phyloP scores from a whole-genome alignment of 2,329 filamentous ascomycete genomes.

The Aschersonia sp. region DNA sequence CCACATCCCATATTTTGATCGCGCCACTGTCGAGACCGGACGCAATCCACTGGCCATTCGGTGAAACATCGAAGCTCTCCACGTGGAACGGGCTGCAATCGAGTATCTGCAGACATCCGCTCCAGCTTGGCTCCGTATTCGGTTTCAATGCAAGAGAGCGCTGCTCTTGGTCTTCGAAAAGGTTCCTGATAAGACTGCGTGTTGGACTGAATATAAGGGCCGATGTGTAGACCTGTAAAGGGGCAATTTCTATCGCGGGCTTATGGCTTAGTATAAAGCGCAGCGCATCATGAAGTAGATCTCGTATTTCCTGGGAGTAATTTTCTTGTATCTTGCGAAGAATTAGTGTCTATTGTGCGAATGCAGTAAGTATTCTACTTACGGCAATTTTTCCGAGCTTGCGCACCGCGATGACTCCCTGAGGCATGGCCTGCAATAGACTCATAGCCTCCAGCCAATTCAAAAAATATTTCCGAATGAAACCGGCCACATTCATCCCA shows the following conservation, averaged over 20 bases:
- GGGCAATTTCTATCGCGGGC: conserved; percentile 11
- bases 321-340: background rate
- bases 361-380: background rate
- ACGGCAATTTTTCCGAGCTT: conserved; percentile 2
- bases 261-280: conserved; percentile 13
- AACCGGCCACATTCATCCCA: conserved; percentile 6
- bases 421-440: conserved; percentile 12
- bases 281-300: conserved; percentile 13
- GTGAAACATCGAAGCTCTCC: background rate
- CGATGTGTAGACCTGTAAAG: conserved; percentile 18
- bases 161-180: conserved; percentile 5
- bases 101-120: background rate
- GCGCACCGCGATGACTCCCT: conserved; percentile 6
- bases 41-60: background rate
- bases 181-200: conserved; percentile 7
- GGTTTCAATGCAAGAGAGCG: conserved; percentile 1
- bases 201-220: conserved; percentile 16
- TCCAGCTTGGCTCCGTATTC: background rate
- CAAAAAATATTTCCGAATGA: conserved; percentile 20
- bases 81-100: background rate
- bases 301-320: conserved; percentile 6
- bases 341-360: background rate
- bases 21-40: background rate
- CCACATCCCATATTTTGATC: background rate
- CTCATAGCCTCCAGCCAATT: conserved; percentile 29